Conservation (phyloP, 306 rosid genomes). For the Casuarina glauca region DNA sequence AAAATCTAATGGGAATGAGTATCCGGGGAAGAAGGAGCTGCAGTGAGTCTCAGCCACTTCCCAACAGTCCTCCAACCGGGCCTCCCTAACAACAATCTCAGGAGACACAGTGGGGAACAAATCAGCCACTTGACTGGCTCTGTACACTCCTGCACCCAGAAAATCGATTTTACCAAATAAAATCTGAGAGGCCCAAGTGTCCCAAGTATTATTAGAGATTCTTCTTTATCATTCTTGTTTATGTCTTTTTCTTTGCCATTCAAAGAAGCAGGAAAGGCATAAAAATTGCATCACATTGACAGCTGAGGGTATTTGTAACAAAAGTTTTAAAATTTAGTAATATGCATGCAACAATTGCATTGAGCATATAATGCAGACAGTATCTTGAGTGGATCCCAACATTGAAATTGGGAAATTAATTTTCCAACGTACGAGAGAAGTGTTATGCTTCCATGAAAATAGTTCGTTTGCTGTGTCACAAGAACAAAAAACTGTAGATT, state of each 20-base stretch:
- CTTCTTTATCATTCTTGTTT: no score
- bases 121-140: conserved; percentile 86
- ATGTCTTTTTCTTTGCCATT: background rate
- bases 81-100: conserved; percentile 80
- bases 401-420: background rate
- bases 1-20: conserved; percentile 83
- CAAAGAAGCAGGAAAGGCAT: background rate
- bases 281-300: background rate
- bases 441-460: background rate
- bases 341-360: background rate
- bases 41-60: conserved; percentile 99
- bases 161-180: conserved; percentile 24
- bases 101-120: conserved; percentile 77
- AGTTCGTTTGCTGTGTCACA: background rate
- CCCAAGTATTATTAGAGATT: background rate
- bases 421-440: background rate
- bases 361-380: background rate
- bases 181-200: conserved; percentile 7
- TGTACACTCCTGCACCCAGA: conserved; percentile 68
- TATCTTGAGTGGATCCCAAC: background rate
- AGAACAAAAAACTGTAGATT: background rate
- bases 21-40: conserved; percentile 95
- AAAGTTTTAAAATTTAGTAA: background rate
- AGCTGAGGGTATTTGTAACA: background rate
- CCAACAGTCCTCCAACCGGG: conserved; percentile 95